Percentiles rank a stretch among this genome's conserved stretches.
phyloP scores from a whole-genome alignment of 306 rosid species.

The Cicer pinnatifidum region DNA sequence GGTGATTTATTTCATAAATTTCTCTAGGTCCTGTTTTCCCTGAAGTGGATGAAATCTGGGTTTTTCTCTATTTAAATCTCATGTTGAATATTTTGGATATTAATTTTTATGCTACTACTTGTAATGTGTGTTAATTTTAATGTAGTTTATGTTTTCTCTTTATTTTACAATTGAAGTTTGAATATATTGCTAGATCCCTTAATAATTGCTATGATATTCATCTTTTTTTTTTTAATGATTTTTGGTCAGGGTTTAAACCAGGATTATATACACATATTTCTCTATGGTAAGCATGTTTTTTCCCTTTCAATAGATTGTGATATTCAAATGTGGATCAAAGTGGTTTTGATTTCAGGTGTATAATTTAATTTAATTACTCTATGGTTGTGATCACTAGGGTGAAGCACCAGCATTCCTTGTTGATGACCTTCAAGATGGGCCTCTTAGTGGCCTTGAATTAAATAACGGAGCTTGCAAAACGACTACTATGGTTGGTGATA shows the following conservation, averaged over 20 bases:
- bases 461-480: conserved; percentile 60
- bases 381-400: conserved; percentile 66
- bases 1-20: conserved; percentile 26
- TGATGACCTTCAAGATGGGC: conserved; percentile 64
- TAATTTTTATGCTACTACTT: conserved; percentile 18
- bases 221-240: conserved; percentile 30
- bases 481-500: conserved; percentile 55
- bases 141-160: conserved; percentile 6
- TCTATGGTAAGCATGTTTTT: conserved; percentile 66
- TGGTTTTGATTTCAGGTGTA: conserved; percentile 41
- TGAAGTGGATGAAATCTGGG: conserved; percentile 44
- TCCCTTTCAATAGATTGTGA: conserved; percentile 25
- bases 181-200: conserved; percentile 53
- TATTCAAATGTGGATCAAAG: conserved; percentile 44
- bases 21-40: conserved; percentile 24
- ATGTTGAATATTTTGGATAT: conserved; percentile 26
- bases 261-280: conserved; percentile 51
- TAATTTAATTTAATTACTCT: conserved; percentile 49
- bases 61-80: conserved; percentile 37
- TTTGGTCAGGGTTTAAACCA: conserved; percentile 64
- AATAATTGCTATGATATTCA: conserved; percentile 43
- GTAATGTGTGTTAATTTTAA: conserved; percentile 31
- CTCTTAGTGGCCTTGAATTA: conserved; percentile 59
- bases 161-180: conserved; percentile 21
- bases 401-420: conserved; percentile 81